Conservation (phyloP, 805 yeast species). For the Torulaspora maleeae region DNA sequence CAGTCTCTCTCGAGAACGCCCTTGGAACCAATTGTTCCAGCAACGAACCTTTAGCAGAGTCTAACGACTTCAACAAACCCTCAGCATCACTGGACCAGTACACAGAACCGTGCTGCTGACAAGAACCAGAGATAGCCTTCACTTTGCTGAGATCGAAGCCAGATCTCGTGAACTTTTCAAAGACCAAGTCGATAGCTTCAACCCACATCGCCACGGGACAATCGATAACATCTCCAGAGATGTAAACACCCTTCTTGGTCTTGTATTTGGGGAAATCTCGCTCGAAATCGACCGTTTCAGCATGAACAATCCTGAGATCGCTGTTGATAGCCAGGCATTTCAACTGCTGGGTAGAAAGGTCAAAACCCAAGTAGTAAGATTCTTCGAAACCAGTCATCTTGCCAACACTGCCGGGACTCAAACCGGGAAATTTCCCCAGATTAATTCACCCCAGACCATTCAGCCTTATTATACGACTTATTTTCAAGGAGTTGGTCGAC, state of each 20-base stretch:
- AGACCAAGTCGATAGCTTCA: slow-evolving; percentile 67
- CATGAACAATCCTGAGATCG: slow-evolving; percentile 47
- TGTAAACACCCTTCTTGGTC: slow-evolving; percentile 69
- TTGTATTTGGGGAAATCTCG: slow-evolving; percentile 54
- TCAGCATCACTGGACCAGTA: slow-evolving; percentile 60
- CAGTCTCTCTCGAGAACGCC: slow-evolving; percentile 57
- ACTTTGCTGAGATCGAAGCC: slow-evolving; percentile 57
- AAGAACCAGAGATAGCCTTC: slow-evolving; percentile 71
- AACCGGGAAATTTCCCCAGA: background rate
- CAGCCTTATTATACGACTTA: slow-evolving; percentile 4
- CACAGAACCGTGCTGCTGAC: slow-evolving; percentile 91
- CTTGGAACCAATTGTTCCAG: slow-evolving; percentile 43
- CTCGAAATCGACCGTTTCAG: slow-evolving; percentile 71
- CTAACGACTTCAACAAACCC: slow-evolving; percentile 38
- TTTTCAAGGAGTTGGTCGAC: slow-evolving; percentile 8
- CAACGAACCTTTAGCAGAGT: slow-evolving; percentile 34
- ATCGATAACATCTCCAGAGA: slow-evolving; percentile 51
- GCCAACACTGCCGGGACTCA: background rate
- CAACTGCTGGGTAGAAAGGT: slow-evolving; percentile 84
- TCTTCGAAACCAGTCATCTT: slow-evolving; percentile 7
- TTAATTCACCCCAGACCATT: slow-evolving; percentile 6
- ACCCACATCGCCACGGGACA: slow-evolving; percentile 91
- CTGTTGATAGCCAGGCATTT: slow-evolving; percentile 65
- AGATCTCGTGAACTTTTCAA: slow-evolving; percentile 47
- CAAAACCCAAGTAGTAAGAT: slow-evolving; percentile 60